Conservation (phyloP, 441 rosid species). For the Bocquillonia castaneifolia region DNA sequence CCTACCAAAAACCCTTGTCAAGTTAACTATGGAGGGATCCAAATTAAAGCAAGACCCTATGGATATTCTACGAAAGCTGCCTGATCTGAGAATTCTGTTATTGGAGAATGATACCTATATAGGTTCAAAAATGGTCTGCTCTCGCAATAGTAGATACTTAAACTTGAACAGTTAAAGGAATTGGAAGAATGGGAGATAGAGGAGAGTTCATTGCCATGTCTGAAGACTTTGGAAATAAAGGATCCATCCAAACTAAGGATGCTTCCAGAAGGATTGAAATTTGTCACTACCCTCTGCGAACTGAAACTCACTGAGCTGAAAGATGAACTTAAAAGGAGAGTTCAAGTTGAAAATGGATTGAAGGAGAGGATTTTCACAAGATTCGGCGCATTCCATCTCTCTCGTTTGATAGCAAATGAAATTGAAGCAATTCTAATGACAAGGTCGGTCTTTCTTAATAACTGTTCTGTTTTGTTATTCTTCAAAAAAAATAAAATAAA, state of each 20-base stretch:
- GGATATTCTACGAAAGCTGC: slow-evolving; percentile 12
- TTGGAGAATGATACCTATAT: neutral
- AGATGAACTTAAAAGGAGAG: neutral
- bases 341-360: neutral
- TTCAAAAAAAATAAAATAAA: no score
- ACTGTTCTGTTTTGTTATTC: no score
- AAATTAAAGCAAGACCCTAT: slow-evolving; percentile 3
- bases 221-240: neutral
- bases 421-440: no score
- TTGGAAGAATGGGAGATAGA: slow-evolving; percentile 7
- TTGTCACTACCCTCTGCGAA: slow-evolving; percentile 3
- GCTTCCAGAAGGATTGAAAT: slow-evolving; percentile 10
- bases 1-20: slow-evolving; percentile 8
- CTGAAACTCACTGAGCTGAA: neutral
- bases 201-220: slow-evolving; percentile 12
- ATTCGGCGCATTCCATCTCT: neutral
- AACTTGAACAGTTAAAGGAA: neutral
- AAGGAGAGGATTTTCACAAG: slow-evolving; percentile 14
- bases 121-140: slow-evolving; percentile 8
- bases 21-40: neutral
- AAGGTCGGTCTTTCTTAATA: no score
- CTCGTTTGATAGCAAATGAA: neutral
- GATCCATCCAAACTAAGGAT: neutral
- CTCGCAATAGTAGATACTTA: neutral
- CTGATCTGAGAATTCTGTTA: neutral